These are phyloP conservation scores for Diaporthe nobilis DNA, from an alignment of 2,329 filamentous ascomycete genomes.

Conservation along the genomic window DNA sequence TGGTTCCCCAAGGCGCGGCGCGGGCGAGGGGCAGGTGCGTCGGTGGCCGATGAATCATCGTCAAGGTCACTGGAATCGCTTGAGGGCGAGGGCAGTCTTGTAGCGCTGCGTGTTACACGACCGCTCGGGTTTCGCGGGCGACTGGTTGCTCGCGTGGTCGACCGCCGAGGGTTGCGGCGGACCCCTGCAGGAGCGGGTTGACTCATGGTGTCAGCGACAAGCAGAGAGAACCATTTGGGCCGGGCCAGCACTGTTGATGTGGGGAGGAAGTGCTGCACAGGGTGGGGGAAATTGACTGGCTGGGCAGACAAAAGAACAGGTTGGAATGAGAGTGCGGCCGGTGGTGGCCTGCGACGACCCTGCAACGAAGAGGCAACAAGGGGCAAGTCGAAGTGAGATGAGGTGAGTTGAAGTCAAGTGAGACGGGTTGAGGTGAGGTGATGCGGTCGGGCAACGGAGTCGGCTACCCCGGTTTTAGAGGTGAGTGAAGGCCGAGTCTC, in stretches of 20 bases:
- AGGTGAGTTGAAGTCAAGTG: constrained; percentile 14
- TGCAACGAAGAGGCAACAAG: background rate
- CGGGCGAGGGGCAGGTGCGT: constrained; percentile 15
- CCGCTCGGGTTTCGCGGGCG: constrained; percentile 35
- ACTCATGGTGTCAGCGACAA: constrained; percentile 39
- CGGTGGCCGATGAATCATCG: constrained; percentile 22
- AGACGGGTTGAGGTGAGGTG: constrained; percentile 8
- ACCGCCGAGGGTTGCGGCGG: constrained; percentile 41
- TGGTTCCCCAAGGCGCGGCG: constrained; percentile 8
- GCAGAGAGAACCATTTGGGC: constrained; percentile 15
- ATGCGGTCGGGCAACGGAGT: constrained; percentile 24
- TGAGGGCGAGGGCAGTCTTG: constrained; percentile 35
- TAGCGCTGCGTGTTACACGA: constrained; percentile 41
- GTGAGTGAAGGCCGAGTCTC: background rate
- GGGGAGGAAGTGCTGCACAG: background rate
- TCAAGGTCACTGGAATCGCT: constrained; percentile 25
- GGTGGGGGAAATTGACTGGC: background rate
- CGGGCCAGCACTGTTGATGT: constrained; percentile 4
- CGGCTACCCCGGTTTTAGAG: background rate
- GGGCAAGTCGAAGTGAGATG: constrained; percentile 15
- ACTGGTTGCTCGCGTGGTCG: constrained; percentile 29
- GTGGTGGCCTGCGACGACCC: constrained; percentile 2
- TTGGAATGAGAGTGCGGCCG: background rate
- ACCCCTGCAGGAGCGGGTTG: constrained; percentile 39
- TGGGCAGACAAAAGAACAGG: background rate